Conservation (phyloP, 495 filamentous ascomycete genomes). For the Saxispiralis lemnorum region DNA sequence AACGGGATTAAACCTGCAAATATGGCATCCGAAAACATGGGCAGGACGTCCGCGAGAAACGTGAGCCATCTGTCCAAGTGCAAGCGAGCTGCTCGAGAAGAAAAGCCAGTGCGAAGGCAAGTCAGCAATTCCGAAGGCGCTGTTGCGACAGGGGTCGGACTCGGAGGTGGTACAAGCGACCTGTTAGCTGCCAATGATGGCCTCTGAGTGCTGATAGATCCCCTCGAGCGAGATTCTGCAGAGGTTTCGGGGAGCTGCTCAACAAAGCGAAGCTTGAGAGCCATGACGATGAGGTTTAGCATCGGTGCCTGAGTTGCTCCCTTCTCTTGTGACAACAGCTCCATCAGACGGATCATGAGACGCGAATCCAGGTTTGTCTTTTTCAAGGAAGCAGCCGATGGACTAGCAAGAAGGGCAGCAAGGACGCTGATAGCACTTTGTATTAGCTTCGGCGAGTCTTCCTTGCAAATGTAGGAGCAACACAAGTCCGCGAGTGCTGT, state of each 20-base stretch:
- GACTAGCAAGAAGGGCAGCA: neutral
- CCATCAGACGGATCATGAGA: conserved; percentile 2
- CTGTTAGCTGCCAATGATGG: neutral
- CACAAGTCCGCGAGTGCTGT: neutral
- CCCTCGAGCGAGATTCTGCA: neutral
- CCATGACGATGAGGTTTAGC: conserved; percentile 2
- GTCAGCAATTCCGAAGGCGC: conserved; percentile 53
- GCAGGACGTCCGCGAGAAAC: conserved; percentile 70
- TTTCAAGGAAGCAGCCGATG: neutral
- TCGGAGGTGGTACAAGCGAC: neutral
- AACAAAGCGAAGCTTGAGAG: conserved; percentile 1
- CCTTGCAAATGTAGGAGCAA: neutral
- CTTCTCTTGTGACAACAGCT: neutral
- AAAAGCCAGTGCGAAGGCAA: conserved; percentile 67
- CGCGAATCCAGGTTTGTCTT: neutral
- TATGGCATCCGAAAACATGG: conserved; percentile 61
- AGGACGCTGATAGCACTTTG: conserved; percentile 1
- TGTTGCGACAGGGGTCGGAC: neutral
- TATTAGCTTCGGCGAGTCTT: neutral
- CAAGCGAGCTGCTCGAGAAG: conserved; percentile 51
- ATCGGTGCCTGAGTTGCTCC: conserved; percentile 4
- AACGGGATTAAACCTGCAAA: conserved; percentile 82
- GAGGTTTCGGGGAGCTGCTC: neutral
- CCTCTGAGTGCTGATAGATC: neutral
- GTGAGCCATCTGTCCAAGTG: conserved; percentile 81